These are phyloP conservation scores for Lepiota subincarnata DNA, from an alignment of 768 basidiomycete genomes.

Conservation along the genomic window DNA sequence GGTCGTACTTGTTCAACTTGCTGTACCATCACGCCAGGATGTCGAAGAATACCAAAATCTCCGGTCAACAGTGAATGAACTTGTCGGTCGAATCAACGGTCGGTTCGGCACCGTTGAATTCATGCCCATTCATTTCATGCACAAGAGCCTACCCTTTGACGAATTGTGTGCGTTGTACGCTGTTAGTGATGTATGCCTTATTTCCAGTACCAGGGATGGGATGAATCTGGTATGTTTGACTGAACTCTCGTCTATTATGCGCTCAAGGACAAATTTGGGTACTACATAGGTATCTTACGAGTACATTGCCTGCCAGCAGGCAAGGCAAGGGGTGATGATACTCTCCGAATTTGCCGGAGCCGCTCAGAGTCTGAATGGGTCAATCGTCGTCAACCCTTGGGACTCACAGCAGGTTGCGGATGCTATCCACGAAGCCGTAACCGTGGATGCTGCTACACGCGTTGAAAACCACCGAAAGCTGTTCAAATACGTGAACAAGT, in stretches of 20 bases:
- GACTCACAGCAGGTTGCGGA: conserved; percentile 98
- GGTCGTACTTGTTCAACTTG: conserved; percentile 95
- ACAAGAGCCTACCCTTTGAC: conserved; percentile 89
- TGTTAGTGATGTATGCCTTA: conserved; percentile 92
- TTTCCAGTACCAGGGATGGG: conserved; percentile 93
- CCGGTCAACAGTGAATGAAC: conserved; percentile 92
- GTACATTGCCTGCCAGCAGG: conserved; percentile 93
- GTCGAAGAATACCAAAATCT: conserved; percentile 99
- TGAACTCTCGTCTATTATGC: background rate
- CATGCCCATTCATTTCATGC: conserved; percentile 99
- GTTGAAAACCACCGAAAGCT: conserved; percentile 93
- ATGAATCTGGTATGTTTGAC: conserved; percentile 86
- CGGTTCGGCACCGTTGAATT: conserved; percentile 99
- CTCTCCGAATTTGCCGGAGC: conserved; percentile 98
- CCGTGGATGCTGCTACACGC: conserved; percentile 77
- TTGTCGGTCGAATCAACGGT: conserved; percentile 97
- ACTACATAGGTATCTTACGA: conserved; percentile 96
- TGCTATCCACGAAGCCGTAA: conserved; percentile 94
- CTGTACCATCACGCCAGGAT: conserved; percentile 95
- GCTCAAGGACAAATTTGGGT: conserved; percentile 24
- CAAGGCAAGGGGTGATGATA: conserved; percentile 93
- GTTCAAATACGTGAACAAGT: conserved; percentile 95
- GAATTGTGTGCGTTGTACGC: conserved; percentile 98
- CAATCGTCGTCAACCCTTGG: conserved; percentile 98
- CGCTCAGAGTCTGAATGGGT: conserved; percentile 92